Conservation (phyloP, 1,284 basidiomycete genomes). For the Dichomitus squalens region DNA sequence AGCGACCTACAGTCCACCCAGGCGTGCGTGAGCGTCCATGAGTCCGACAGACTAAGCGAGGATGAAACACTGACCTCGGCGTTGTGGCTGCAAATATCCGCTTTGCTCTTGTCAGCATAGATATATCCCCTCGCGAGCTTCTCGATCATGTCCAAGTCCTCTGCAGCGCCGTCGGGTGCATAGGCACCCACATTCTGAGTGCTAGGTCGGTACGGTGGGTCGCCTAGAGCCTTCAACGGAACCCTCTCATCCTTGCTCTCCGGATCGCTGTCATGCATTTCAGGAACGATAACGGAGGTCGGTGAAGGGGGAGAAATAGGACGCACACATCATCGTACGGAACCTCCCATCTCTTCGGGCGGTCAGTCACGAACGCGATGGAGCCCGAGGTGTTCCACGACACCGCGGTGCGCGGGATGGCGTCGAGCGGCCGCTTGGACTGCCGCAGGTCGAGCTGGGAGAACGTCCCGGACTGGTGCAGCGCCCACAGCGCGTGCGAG, state of each 20-base stretch:
- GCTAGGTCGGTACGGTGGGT: constrained; percentile 46
- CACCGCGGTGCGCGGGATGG: constrained; percentile 65
- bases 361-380: constrained; percentile 70
- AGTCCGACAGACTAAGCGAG: not conserved
- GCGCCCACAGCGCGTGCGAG: constrained; percentile 74
- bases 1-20: constrained; percentile 55
- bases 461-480: constrained; percentile 79
- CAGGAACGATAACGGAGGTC: not conserved
- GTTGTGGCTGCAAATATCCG: constrained; percentile 56
- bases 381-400: constrained; percentile 75
- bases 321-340: constrained; percentile 87
- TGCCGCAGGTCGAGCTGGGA: constrained; percentile 78
- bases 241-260: constrained; percentile 46
- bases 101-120: constrained; percentile 57
- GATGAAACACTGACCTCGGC: constrained; percentile 47
- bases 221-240: constrained; percentile 53
- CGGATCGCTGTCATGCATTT: constrained; percentile 44
- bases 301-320: not conserved
- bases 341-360: constrained; percentile 61
- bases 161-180: constrained; percentile 34
- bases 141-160: constrained; percentile 55
- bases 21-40: not conserved
- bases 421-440: constrained; percentile 65
- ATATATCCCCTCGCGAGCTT: constrained; percentile 70
- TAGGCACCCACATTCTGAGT: constrained; percentile 61